phyloP scores from a whole-genome alignment of 257 asterid species.

The Leptodermis oblonga region DNA sequence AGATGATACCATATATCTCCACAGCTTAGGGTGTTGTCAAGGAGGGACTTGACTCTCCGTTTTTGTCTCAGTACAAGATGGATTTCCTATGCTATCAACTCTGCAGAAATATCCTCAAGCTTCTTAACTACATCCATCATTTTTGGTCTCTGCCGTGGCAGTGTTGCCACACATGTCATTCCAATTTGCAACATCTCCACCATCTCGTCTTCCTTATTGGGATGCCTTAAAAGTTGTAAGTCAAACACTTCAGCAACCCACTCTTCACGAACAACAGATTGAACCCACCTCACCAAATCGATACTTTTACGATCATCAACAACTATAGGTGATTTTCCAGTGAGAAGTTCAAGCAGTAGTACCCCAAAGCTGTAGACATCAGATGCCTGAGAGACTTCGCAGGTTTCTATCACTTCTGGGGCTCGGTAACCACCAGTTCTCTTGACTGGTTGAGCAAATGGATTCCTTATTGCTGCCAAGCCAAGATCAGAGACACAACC shows the following conservation, averaged over 20 bases:
- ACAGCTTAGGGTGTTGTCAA: too few relatives aligned
- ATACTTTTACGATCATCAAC: constrained; percentile 66
- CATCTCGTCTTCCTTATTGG: constrained; percentile 71
- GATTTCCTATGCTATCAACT: too few relatives aligned
- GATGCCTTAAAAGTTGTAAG: constrained; percentile 54
- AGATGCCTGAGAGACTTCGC: constrained; percentile 63
- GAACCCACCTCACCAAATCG: constrained; percentile 78
- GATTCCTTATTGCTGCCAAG: constrained; percentile 52
- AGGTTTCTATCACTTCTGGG: constrained; percentile 69
- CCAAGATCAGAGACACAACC: constrained; percentile 81
- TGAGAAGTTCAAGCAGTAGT: constrained; percentile 62
- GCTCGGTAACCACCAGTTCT: constrained; percentile 80
- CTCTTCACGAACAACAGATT: constrained; percentile 81
- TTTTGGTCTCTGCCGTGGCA: constrained; percentile 66
- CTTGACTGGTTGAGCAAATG: constrained; percentile 61
- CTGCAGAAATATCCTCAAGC: constrained; percentile 55
- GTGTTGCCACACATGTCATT: constrained; percentile 62
- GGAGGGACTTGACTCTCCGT: too few relatives aligned
- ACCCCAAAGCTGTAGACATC: constrained; percentile 81
- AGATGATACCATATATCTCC: too few relatives aligned
- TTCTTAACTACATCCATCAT: constrained; percentile 55
- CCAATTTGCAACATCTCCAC: constrained; percentile 76
- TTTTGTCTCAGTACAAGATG: too few relatives aligned
- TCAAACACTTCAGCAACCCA: constrained; percentile 93
- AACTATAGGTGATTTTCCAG: constrained; percentile 64